These are phyloP conservation scores for Stachybotrys chlorohalonatus DNA, from an alignment of 2,329 filamentous ascomycete genomes.

Conservation along the genomic window DNA sequence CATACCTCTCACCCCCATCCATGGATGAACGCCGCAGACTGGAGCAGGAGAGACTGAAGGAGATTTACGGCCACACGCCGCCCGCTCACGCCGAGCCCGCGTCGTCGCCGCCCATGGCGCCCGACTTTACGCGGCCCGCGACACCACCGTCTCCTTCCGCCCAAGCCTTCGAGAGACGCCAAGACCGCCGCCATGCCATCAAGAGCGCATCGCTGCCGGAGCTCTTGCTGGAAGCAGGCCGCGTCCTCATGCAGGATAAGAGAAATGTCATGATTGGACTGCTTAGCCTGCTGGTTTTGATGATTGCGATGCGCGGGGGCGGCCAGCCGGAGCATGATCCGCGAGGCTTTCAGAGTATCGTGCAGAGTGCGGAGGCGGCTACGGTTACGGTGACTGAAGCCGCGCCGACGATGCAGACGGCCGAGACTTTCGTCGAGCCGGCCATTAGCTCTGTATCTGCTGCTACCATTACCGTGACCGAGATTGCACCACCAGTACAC, in stretches of 20 bases:
- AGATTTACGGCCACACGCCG: slow-evolving; percentile 39
- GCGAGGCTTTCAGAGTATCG: slow-evolving; percentile 18
- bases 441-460: slow-evolving; percentile 1
- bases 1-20: slow-evolving; percentile 2
- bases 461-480: slow-evolving; percentile 15
- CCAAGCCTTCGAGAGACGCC: slow-evolving; percentile 18
- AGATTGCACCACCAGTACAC: slow-evolving; percentile 2
- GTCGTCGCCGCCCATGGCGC: slow-evolving; percentile 4
- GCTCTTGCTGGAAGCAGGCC: slow-evolving; percentile 42
- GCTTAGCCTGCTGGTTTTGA: slow-evolving; percentile 42
- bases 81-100: slow-evolving; percentile 7
- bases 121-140: slow-evolving; percentile 5
- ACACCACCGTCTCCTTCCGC: slow-evolving; percentile 10
- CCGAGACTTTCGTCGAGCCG: slow-evolving; percentile 1
- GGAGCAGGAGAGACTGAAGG: slow-evolving; percentile 43
- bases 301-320: slow-evolving; percentile 33
- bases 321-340: slow-evolving; percentile 12
- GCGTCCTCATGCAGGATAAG: slow-evolving; percentile 45
- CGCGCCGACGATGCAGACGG: slow-evolving; percentile 2
- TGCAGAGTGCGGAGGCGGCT: slow-evolving; percentile 12
- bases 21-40: slow-evolving; percentile 26
- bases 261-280: slow-evolving; percentile 51
- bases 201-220: slow-evolving; percentile 42
- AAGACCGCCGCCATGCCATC: slow-evolving; percentile 18
- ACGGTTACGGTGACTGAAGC: slow-evolving; percentile 16